These are phyloP conservation scores for Gossypium gossypioides DNA, from an alignment of 441 rosid genomes.

Conservation along the genomic window DNA sequence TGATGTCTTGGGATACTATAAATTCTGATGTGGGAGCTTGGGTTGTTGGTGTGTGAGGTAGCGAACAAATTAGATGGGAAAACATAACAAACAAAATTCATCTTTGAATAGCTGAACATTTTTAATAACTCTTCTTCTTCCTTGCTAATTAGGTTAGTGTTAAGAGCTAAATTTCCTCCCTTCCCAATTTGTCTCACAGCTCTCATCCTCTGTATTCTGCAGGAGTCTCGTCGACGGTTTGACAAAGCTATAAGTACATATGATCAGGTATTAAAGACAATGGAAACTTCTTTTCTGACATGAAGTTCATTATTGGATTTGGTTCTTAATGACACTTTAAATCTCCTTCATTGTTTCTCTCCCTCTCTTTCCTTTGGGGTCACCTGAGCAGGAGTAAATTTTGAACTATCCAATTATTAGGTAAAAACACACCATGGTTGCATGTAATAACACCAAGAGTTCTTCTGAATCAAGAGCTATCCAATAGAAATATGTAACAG, in stretches of 20 bases:
- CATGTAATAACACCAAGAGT: neutral
- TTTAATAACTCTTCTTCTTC: neutral
- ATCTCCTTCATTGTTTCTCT: neutral
- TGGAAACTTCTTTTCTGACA: neutral
- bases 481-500: neutral
- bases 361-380: neutral
- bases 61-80: neutral
- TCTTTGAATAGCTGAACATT: neutral
- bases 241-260: conserved; percentile 59
- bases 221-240: conserved; percentile 75
- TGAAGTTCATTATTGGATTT: neutral
- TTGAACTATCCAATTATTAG: neutral
- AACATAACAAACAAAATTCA: neutral
- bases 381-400: neutral
- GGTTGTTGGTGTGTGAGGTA: neutral
- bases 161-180: neutral
- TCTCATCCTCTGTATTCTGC: conserved; percentile 18
- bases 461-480: neutral
- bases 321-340: neutral
- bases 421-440: neutral
- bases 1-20: neutral
- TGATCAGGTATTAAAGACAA: conserved; percentile 57
- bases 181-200: neutral
- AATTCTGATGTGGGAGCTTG: neutral
- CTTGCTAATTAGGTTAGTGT: neutral